phyloP scores from a whole-genome alignment of 2,329 filamentous ascomycete species.

The Periconia macrospinosa region DNA sequence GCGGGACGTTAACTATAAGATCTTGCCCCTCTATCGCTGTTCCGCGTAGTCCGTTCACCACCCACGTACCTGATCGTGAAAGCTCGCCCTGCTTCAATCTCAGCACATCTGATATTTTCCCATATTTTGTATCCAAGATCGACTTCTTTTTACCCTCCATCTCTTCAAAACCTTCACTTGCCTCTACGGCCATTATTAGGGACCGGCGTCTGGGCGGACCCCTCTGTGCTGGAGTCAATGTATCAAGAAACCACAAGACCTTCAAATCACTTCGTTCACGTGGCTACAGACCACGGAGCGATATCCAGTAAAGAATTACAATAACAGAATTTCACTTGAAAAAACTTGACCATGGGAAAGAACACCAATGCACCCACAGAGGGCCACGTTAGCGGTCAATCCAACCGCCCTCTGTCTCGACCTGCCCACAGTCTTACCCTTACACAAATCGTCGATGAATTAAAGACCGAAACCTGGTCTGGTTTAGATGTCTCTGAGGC shows the following conservation, averaged over 20 bases:
- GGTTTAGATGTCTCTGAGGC: constrained; percentile 64
- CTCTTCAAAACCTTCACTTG: background rate
- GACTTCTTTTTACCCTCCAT: background rate
- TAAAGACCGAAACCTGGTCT: constrained; percentile 51
- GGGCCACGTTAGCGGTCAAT: constrained; percentile 48
- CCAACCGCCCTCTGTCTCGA: constrained; percentile 58
- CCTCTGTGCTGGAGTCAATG: background rate
- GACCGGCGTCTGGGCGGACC: background rate
- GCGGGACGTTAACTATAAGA: background rate
- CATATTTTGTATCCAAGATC: background rate
- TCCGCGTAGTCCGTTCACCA: background rate
- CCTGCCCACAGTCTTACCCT: constrained; percentile 64
- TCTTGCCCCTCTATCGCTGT: background rate
- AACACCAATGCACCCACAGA: constrained; percentile 34
- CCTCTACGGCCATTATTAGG: background rate
- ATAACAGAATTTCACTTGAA: background rate
- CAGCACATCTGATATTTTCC: background rate
- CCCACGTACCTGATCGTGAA: background rate
- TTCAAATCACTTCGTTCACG: background rate
- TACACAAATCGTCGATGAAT: constrained; percentile 61
- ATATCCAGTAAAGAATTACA: background rate
- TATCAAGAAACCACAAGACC: background rate
- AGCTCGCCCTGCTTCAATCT: background rate
- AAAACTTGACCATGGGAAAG: constrained; percentile 25
- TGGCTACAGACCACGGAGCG: background rate